A percentile compares a stretch with the other conserved stretches of the same genome.
Conservation (phyloP, 306 rosid genomes). For the Parietaria judaica region DNA sequence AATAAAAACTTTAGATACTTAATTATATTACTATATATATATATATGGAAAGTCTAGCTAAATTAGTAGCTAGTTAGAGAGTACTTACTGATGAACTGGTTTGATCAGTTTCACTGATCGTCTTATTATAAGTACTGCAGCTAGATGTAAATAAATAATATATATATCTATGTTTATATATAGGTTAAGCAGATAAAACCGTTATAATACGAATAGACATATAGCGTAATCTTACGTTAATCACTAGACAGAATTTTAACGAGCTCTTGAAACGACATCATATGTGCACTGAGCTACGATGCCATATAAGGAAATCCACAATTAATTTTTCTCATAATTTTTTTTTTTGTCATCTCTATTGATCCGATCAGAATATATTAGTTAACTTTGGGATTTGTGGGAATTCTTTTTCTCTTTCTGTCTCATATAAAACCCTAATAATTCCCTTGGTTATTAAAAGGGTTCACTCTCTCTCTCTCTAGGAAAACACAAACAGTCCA, state of each 20-base stretch:
- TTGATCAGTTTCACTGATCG: neutral
- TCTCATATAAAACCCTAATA: neutral
- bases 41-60: neutral
- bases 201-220: neutral
- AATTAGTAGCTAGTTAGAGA: neutral
- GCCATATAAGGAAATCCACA: conserved; percentile 21
- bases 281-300: neutral
- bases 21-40: too few species aligned
- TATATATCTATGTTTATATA: neutral
- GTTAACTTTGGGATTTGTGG: conserved; percentile 64
- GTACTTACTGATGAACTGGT: neutral
- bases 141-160: neutral
- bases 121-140: too few species aligned
- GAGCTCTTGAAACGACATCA: neutral
- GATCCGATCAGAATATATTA: conserved; percentile 16
- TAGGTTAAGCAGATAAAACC: neutral
- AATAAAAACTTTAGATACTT: too few species aligned
- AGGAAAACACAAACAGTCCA: neutral
- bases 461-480: neutral
- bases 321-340: neutral
- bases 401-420: neutral
- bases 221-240: neutral
- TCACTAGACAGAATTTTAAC: neutral
- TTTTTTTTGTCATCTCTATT: neutral
- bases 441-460: neutral